phyloP scores from a whole-genome alignment of 2,329 filamentous ascomycete genomes.

The Cercospora brassicicola region DNA sequence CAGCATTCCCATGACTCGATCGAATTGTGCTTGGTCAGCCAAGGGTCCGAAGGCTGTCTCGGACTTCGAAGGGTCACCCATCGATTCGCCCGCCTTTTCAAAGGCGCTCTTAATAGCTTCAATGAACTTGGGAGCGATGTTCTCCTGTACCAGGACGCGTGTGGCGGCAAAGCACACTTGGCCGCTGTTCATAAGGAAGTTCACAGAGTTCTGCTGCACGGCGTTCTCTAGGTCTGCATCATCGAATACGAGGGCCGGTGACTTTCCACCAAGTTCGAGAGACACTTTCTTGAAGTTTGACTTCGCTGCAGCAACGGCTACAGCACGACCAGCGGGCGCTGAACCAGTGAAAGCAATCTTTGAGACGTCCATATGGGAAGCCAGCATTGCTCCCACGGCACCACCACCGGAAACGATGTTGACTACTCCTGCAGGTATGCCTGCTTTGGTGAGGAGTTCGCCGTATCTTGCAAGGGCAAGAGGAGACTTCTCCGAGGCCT shows the following conservation, averaged over 20 bases:
- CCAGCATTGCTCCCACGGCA: slow-evolving; percentile 33
- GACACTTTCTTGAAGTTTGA: slow-evolving; percentile 34
- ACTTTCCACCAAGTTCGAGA: slow-evolving; percentile 37
- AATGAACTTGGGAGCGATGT: slow-evolving; percentile 48
- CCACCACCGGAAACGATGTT: slow-evolving; percentile 41
- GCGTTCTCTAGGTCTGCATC: slow-evolving; percentile 34
- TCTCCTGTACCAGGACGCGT: slow-evolving; percentile 57
- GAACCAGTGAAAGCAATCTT: slow-evolving; percentile 33
- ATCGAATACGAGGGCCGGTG: slow-evolving; percentile 30
- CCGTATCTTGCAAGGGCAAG: slow-evolving; percentile 55
- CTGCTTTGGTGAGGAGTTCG: slow-evolving; percentile 42
- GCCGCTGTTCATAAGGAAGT: slow-evolving; percentile 52
- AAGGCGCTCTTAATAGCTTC: slow-evolving; percentile 38
- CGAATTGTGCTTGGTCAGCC: slow-evolving; percentile 68
- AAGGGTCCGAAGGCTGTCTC: slow-evolving; percentile 73
- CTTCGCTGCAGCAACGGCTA: slow-evolving; percentile 30
- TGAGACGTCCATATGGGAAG: slow-evolving; percentile 38
- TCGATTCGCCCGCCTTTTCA: background rate
- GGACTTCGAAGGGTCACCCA: slow-evolving; percentile 58
- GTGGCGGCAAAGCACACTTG: slow-evolving; percentile 62
- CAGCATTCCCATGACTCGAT: slow-evolving; percentile 70
- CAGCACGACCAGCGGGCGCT: slow-evolving; percentile 27
- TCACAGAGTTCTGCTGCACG: slow-evolving; percentile 38
- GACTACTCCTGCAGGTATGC: slow-evolving; percentile 46
- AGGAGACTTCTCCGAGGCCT: slow-evolving; percentile 60